These are phyloP conservation scores for Starmerella sp. DNA, from an alignment of 805 yeast genomes.

Conservation along the genomic window DNA sequence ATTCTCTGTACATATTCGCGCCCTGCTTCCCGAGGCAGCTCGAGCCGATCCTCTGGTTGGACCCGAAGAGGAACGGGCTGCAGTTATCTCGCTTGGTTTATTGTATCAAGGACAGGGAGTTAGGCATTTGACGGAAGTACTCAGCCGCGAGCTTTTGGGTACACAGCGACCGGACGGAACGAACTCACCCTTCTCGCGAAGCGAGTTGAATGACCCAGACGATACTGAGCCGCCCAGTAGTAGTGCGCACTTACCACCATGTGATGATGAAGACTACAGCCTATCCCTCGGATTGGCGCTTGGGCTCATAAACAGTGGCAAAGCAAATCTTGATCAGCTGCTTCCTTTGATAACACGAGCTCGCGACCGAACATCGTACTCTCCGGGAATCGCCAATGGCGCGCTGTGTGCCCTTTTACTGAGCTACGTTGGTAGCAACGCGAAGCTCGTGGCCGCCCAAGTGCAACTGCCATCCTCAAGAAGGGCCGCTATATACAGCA, in stretches of 20 bases:
- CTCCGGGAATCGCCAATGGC: conserved; percentile 33
- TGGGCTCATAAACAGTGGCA: conserved; percentile 55
- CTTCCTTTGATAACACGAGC: conserved; percentile 38
- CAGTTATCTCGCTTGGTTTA: conserved; percentile 79
- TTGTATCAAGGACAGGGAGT: conserved; percentile 69
- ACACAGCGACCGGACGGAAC: background rate
- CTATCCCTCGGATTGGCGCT: conserved; percentile 58
- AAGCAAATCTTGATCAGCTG: conserved; percentile 57
- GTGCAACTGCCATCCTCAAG: conserved; percentile 49
- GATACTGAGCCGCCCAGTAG: background rate
- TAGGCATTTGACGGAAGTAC: conserved; percentile 71
- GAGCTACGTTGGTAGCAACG: conserved; percentile 58
- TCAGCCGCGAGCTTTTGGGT: conserved; percentile 49
- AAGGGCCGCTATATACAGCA: conserved; percentile 51
- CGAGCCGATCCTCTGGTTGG: conserved; percentile 62
- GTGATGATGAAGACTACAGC: conserved; percentile 37
- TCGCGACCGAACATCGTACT: conserved; percentile 5
- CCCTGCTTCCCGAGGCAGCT: conserved; percentile 75
- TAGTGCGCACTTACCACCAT: conserved; percentile 31
- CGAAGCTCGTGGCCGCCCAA: conserved; percentile 48
- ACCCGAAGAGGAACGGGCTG: conserved; percentile 78
- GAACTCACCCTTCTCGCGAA: background rate
- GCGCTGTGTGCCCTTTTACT: conserved; percentile 66
- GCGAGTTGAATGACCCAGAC: background rate
- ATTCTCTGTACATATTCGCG: conserved; percentile 83